A percentile compares a stretch with the other conserved stretches of the same genome.
phyloP scores from a whole-genome alignment of 1,139 yeast species.

The Taphrina betulina region DNA sequence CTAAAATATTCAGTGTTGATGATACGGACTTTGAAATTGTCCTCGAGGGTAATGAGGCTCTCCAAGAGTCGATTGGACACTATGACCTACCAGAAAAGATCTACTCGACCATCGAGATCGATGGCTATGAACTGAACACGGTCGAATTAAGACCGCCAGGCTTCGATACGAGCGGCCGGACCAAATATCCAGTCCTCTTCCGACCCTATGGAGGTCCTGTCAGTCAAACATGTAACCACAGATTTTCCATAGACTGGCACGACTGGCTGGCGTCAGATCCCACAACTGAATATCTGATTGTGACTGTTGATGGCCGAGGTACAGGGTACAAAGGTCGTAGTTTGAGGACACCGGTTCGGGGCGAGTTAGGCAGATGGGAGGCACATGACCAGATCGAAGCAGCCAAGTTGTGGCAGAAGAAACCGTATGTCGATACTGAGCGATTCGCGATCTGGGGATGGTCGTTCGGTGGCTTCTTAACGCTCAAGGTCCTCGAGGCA shows the following conservation, averaged over 20 bases:
- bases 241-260: constrained; percentile 62
- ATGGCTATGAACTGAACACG: constrained; percentile 56
- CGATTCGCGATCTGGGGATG: constrained; percentile 94
- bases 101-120: constrained; percentile 41
- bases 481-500: constrained; percentile 70
- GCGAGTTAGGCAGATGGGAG: constrained; percentile 80
- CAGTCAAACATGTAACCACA: constrained; percentile 64
- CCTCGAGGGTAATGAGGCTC: constrained; percentile 36
- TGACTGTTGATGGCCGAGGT: constrained; percentile 90
- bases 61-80: constrained; percentile 23
- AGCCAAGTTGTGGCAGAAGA: constrained; percentile 59
- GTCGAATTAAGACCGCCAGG: constrained; percentile 73
- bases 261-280: constrained; percentile 66
- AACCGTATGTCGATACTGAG: constrained; percentile 56
- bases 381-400: constrained; percentile 74
- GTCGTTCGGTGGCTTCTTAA: constrained; percentile 84
- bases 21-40: constrained; percentile 39
- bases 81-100: constrained; percentile 40
- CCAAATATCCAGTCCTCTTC: constrained; percentile 75
- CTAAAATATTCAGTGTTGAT: constrained; percentile 53
- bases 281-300: constrained; percentile 60
- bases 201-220: constrained; percentile 95
- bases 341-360: constrained; percentile 64
- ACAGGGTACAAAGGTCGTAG: constrained; percentile 88
- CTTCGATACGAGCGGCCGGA: constrained; percentile 52